A percentile compares a stretch with the other conserved stretches of the same genome.
These are phyloP conservation scores for Solanum appendiculatum DNA, from an alignment of 257 asterid species.

Conservation along the genomic window DNA sequence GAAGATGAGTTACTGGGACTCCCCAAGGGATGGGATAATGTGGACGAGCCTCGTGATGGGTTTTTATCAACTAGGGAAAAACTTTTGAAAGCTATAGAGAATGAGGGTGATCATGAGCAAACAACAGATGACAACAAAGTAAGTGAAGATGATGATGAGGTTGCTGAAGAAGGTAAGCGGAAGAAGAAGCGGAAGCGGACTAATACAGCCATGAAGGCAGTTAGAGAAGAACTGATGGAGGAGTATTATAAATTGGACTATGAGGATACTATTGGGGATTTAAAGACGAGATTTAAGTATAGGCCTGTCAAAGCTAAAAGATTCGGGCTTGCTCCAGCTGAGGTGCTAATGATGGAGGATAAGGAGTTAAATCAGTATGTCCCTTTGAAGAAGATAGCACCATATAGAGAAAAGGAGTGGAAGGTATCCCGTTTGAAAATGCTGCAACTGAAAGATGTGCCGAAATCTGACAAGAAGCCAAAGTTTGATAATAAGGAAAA, in stretches of 20 bases:
- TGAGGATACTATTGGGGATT: constrained; percentile 69
- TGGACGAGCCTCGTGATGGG: constrained; percentile 27
- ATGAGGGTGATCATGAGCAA: constrained; percentile 8
- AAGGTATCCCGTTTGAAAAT: constrained; percentile 52
- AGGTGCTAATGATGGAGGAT: constrained; percentile 48
- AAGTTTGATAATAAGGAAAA: constrained; percentile 6
- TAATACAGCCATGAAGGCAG: constrained; percentile 38
- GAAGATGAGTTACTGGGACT: constrained; percentile 89
- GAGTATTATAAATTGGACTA: constrained; percentile 83
- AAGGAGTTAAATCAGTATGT: constrained; percentile 72
- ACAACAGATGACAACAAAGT: constrained; percentile 13
- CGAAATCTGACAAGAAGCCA: constrained; percentile 11
- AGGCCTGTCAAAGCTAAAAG: constrained; percentile 44
- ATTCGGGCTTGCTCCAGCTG: constrained; percentile 45
- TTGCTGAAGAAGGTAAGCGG: constrained; percentile 30
- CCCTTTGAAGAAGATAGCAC: constrained; percentile 66
- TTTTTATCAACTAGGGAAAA: constrained; percentile 41
- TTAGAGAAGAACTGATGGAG: constrained; percentile 53
- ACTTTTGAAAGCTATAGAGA: constrained; percentile 23
- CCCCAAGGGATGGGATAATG: constrained; percentile 54
- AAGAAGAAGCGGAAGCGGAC: constrained; percentile 44
- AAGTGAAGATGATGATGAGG: constrained; percentile 22
- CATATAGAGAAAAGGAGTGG: constrained; percentile 76
- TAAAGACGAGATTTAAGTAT: constrained; percentile 82
- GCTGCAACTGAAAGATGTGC: constrained; percentile 16